These are phyloP conservation scores for Teunomyces funiuensis DNA, from an alignment of 805 yeast genomes.

Conservation along the genomic window DNA sequence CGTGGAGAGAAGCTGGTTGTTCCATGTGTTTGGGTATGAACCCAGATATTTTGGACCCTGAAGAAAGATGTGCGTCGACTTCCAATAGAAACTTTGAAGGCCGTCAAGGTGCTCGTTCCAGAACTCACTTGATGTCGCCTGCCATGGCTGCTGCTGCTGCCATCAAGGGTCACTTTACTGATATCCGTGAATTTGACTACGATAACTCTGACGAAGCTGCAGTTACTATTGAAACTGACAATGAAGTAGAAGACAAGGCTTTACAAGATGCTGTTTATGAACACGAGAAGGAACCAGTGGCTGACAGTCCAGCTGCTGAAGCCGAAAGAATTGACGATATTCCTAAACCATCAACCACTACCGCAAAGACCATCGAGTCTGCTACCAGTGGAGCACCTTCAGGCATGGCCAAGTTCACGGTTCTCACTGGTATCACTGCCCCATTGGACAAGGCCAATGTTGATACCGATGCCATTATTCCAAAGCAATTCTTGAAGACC, in stretches of 20 bases:
- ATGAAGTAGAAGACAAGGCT: constrained; percentile 48
- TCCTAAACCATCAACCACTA: constrained; percentile 51
- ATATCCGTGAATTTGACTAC: constrained; percentile 79
- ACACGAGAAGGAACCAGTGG: constrained; percentile 65
- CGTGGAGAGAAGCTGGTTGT: constrained; percentile 99
- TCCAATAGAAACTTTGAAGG: constrained; percentile 99
- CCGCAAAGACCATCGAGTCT: constrained; percentile 15
- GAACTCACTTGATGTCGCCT: constrained; percentile 98
- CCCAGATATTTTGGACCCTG: constrained; percentile 92
- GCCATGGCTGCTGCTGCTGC: constrained; percentile 99
- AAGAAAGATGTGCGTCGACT: constrained; percentile 98
- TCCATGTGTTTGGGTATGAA: constrained; percentile 99
- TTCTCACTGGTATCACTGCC: constrained; percentile 84
- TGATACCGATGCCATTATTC: constrained; percentile 98
- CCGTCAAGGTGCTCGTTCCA: constrained; percentile 94
- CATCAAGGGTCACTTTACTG: constrained; percentile 84
- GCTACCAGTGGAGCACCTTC: constrained; percentile 25
- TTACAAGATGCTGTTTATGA: constrained; percentile 70
- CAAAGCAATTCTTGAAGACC: constrained; percentile 96
- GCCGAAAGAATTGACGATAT: constrained; percentile 63
- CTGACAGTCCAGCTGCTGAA: constrained; percentile 47
- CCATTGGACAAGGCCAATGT: constrained; percentile 93
- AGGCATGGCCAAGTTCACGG: constrained; percentile 74
- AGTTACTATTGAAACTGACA: constrained; percentile 48
- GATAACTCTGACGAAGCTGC: constrained; percentile 60